Conservation (phyloP, 768 basidiomycete genomes). For the Astraeus odoratus region DNA sequence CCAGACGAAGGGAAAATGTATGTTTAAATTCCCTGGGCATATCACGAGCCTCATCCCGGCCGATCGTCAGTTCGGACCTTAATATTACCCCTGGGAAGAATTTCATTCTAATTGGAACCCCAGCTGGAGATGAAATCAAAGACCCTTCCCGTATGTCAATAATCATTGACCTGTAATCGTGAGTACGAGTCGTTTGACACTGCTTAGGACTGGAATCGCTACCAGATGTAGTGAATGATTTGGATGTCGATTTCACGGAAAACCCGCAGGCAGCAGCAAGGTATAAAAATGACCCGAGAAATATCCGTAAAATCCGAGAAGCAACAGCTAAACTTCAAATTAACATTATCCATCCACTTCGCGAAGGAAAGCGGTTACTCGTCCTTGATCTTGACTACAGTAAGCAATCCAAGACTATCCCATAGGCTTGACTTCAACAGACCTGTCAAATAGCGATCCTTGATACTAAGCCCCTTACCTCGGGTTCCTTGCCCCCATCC, state of each 20-base stretch:
- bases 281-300: slow-evolving; percentile 72
- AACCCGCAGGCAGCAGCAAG: slow-evolving; percentile 47
- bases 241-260: slow-evolving; percentile 74
- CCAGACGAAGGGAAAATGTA: slow-evolving; percentile 65
- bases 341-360: slow-evolving; percentile 69
- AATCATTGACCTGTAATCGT: background rate
- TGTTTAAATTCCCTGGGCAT: slow-evolving; percentile 11
- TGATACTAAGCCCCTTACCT: slow-evolving; percentile 81
- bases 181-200: background rate
- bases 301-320: slow-evolving; percentile 75
- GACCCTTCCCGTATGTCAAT: slow-evolving; percentile 56
- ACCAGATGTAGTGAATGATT: slow-evolving; percentile 71
- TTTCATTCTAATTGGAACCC: slow-evolving; percentile 83
- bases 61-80: slow-evolving; percentile 46
- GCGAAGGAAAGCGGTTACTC: slow-evolving; percentile 71
- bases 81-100: slow-evolving; percentile 56
- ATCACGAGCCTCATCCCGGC: background rate
- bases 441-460: slow-evolving; percentile 52
- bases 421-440: background rate
- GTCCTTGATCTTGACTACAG: slow-evolving; percentile 91
- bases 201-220: slow-evolving; percentile 51
- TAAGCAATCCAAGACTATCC: slow-evolving; percentile 24
- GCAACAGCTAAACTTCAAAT: slow-evolving; percentile 55
- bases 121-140: slow-evolving; percentile 79
- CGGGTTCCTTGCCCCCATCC: slow-evolving; percentile 67